Evolutionary conservation across 495 filamentous ascomycete genomes (phyloP), one percentile per base, ranked within the genome.

Genomic region (Penicillium goetzii): DNA sequence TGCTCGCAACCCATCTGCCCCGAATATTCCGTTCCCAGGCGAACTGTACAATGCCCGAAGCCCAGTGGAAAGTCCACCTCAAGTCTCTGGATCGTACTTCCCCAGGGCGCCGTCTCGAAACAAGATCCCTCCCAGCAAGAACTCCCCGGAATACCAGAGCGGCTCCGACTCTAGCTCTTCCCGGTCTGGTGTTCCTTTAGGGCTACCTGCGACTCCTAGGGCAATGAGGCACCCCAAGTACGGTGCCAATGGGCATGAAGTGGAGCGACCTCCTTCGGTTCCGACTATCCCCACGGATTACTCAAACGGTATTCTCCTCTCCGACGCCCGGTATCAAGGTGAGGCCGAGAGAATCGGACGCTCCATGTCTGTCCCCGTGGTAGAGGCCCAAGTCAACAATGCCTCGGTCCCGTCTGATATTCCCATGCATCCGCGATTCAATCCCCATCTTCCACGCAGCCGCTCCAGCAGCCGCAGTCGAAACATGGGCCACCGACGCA

Each of bases 191-290:
- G 66, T 68, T n/a, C 73, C 69, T 4, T 8, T 92, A 58, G 92
- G 92, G 3, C 81, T 96, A 2, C 91, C 92, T 45, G 90, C 92
- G 4, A 96, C 92, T 8, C 92, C 92, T 23, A 83, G 89, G 76
- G 91, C 92, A 3, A 95, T 96, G 92, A 85, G 89, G 28, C 87
- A 93, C 71, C 85, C 87, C 3, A 88, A 88, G 52, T 88, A 92
- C 64, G 52, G 52, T 33, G 65, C 70, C 26, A 83, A 87, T 64
- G 81, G 83, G 0, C 81, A 87, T 43, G 78, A 84, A 47, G 78
- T 78, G 58, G 81, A 85, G 26, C 75, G 75, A 49, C 85, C 85
- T 49, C 88, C 88, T 30, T 82, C 84, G 14, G 86, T 93, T 2
- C 90, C 92, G 2, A 80, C 84, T 10, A 81, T 93, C 8, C 88